phyloP scores from a whole-genome alignment of 139 green algal genomes.

The Diplosphaera chodatii region DNA sequence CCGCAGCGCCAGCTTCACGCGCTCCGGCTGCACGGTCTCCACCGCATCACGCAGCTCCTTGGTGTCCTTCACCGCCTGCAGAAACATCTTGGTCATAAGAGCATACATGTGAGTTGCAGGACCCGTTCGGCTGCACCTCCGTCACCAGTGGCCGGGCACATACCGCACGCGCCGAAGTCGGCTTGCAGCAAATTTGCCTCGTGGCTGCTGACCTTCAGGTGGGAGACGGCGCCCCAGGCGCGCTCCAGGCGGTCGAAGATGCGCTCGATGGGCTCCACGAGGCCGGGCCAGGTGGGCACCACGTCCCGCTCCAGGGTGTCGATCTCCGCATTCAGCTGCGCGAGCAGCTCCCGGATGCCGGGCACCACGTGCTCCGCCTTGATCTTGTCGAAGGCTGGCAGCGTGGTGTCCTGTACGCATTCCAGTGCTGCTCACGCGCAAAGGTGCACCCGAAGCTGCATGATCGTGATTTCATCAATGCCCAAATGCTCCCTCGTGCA shows the following conservation, averaged over 20 bases:
- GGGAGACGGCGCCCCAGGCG: conserved; percentile 83
- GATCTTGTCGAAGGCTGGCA: conserved; percentile 78
- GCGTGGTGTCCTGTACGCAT: conserved; percentile 42
- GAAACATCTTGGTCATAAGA: no score
- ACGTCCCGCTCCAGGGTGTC: conserved; percentile 61
- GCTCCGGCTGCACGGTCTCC: conserved; percentile 91
- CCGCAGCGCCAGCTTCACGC: conserved; percentile 76
- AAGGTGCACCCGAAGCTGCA: no score
- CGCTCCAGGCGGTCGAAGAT: conserved; percentile 72
- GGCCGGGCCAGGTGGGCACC: conserved; percentile 58
- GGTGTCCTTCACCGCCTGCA: conserved; percentile 82
- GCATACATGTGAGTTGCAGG: no score
- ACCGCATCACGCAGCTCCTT: conserved; percentile 82
- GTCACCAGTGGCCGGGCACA: no score
- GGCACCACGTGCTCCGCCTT: conserved; percentile 88
- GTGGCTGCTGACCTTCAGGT: conserved; percentile 74
- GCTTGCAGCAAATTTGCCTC: no score
- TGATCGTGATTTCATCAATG: no score
- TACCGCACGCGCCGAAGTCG: no score
- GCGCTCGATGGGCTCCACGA: conserved; percentile 84
- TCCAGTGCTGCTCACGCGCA: no score
- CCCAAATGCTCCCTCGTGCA: no score
- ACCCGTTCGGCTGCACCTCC: no score
- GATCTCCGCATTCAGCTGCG: conserved; percentile 64
- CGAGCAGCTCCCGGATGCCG: conserved; percentile 69